These are phyloP conservation scores for Pseudisothecium myosuroides DNA, from an alignment of 225 moss, liverwort and hornwort species.

Conservation along the genomic window DNA sequence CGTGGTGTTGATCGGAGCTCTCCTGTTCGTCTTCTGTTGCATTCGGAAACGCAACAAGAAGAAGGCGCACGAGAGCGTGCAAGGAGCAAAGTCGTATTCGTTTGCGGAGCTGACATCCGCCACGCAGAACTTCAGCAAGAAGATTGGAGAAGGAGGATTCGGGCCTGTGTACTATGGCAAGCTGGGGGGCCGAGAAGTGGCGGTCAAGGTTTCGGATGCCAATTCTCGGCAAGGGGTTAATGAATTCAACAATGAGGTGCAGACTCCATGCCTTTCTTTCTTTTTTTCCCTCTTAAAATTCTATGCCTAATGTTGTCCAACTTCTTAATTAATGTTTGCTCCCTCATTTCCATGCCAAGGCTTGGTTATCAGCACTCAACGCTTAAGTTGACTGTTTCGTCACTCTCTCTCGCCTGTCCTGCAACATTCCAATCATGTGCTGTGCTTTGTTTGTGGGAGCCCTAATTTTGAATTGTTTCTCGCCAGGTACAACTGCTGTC, in stretches of 20 bases:
- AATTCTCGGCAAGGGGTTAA: neutral
- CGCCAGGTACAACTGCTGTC: conserved; percentile 46
- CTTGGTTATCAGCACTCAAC: neutral
- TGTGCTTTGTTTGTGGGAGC: neutral
- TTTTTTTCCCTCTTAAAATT: neutral
- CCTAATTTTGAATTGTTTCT: neutral
- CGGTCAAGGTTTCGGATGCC: neutral
- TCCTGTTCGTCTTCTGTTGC: neutral
- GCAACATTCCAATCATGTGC: neutral
- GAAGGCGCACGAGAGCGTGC: neutral
- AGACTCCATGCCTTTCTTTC: neutral
- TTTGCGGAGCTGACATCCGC: neutral
- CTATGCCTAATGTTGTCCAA: neutral
- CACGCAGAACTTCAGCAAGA: neutral
- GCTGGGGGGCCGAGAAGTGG: neutral
- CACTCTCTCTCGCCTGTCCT: too few species aligned
- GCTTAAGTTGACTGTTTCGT: neutral
- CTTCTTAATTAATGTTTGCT: neutral
- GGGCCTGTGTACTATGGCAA: neutral
- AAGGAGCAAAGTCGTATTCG: neutral
- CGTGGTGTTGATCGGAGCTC: neutral
- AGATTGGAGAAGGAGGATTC: neutral
- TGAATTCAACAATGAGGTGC: neutral
- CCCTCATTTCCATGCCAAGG: neutral
- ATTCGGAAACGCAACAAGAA: neutral